These are phyloP conservation scores for Yamadazyma blattariae DNA, from an alignment of 1,139 yeast genomes.

Conservation along the genomic window DNA sequence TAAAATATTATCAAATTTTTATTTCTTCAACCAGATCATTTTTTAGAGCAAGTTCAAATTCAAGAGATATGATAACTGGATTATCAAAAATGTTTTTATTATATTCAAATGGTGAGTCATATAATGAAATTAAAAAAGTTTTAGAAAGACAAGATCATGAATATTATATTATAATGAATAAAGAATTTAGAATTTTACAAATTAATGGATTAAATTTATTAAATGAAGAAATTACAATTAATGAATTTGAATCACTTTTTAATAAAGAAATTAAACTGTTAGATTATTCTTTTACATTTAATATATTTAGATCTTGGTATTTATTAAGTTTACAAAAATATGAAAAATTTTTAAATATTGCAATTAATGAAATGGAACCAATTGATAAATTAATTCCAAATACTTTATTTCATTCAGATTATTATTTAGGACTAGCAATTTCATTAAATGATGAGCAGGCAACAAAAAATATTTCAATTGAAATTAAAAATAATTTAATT, in stretches of 20 bases:
- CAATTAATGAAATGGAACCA: conserved; percentile 15
- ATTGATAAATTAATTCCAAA: conserved; percentile 20
- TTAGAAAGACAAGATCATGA: conserved; percentile 8
- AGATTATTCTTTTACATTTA: conserved; percentile 8
- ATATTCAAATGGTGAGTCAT: conserved; percentile 18
- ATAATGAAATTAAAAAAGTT: conserved; percentile 4
- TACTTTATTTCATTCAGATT: conserved; percentile 23
- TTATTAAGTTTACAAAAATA: conserved; percentile 12
- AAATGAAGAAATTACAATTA: conserved; percentile 16
- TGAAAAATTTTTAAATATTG: conserved; percentile 21
- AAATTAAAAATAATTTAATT: conserved; percentile 3
- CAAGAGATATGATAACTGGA: conserved; percentile 15
- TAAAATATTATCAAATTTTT: conserved; percentile 29
- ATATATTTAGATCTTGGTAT: conserved; percentile 5
- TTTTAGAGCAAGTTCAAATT: conserved; percentile 10
- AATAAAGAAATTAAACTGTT: conserved; percentile 3
- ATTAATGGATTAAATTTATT: conserved; percentile 15
- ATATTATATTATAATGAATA: conserved; percentile 6
- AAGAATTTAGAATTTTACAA: conserved; percentile 6
- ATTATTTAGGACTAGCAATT: conserved; percentile 13
- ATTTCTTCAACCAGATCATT: conserved; percentile 18
- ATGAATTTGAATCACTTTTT: conserved; percentile 13
- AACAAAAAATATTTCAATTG: background rate
- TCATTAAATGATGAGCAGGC: conserved; percentile 4
- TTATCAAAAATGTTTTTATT: conserved; percentile 17